Base-by-base conservation (phyloP, 164 flowering plant genomes). In the Malania oleifera region DNA sequence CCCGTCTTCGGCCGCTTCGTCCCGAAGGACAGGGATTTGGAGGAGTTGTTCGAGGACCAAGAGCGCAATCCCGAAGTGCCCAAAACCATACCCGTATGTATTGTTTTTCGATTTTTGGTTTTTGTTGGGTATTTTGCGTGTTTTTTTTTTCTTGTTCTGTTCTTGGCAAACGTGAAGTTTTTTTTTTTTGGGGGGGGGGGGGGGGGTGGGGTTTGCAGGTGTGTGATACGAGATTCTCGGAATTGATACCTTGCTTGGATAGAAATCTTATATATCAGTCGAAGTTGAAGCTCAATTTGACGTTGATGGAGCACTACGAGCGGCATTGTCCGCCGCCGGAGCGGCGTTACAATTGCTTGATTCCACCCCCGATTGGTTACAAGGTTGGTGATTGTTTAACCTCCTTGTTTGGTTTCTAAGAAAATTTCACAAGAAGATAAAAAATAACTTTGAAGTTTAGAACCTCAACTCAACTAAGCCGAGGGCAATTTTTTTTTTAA, bases 291-390 rank as follows among this genome's bases (percentile, higher is more conserved):
- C 77, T 61, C 1, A 85, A 90, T 71, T 66, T 87, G 73, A 63
- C 76, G 5, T 59, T 90, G 58, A 90, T 90, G 97, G 97, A 90
- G 77, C 97, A 90, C 71, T 90, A 90, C 48, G 97, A 90, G 57
- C 72, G 95, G 61, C 97, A 90, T 25, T 90, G 97, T 52, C 97
- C 97, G 0, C 85, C 84, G 2, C 75, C 75, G 0, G 73, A 78
- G 37, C 80, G 95, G 0, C 88, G 92, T 23, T 90, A 66, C 63
- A 87, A 87, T 73, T 90, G 97, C 61, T 79, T 87, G 12, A 67
- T 90, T 70, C 97, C 97, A 2, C 97, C 97, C 3, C 97, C 97
- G 2, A 19, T 34, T 54, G 97, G 95, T 40, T 90, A 90, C 70
- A 87, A 84, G 92, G 97, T 87, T 55, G 22, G 77, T 68, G 22